Percentiles rank a stretch among this genome's conserved stretches.
Evolutionary conservation across 345 rosid species (phyloP).

Genomic region (Aegle marmelos): DNA sequence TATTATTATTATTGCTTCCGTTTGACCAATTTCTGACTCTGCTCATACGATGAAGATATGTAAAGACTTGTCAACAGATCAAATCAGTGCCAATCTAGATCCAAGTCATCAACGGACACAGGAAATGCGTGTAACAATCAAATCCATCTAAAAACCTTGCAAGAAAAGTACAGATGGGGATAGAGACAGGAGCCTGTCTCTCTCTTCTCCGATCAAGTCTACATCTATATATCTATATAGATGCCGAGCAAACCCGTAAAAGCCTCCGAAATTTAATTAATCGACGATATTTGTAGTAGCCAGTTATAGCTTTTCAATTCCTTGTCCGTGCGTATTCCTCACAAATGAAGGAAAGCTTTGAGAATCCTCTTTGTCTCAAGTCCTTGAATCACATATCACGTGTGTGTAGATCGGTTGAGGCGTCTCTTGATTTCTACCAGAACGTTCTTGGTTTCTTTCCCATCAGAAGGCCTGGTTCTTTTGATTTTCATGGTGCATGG

Average conservation of each 20-base stretch:
- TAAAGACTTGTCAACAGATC: neutral
- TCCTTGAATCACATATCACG: conserved; percentile 74
- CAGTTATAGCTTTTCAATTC: neutral
- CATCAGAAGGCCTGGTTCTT: conserved; percentile 60
- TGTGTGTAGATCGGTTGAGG: conserved; percentile 57
- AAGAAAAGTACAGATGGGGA: neutral
- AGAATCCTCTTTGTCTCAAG: conserved; percentile 61
- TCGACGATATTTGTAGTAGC: neutral
- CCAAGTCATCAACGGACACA: conserved; percentile 9
- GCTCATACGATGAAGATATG: neutral
- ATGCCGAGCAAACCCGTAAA: neutral
- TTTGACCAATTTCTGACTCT: neutral
- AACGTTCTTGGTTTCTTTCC: conserved; percentile 71
- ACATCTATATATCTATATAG: neutral
- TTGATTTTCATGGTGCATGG: conserved; percentile 83
- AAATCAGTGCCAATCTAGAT: neutral
- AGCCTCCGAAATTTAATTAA: neutral
- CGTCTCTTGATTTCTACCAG: conserved; percentile 62
- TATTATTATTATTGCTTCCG: neutral
- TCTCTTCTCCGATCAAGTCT: neutral
- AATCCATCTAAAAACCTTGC: neutral
- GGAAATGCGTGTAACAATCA: conserved; percentile 13
- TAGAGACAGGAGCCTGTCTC: neutral
- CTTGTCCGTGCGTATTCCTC: neutral
- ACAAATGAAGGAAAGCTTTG: conserved; percentile 25